Evolutionary conservation across 768 basidiomycete genomes (phyloP), one percentile per base, ranked within the genome.

Genomic region (Termitomyces sp.): DNA sequence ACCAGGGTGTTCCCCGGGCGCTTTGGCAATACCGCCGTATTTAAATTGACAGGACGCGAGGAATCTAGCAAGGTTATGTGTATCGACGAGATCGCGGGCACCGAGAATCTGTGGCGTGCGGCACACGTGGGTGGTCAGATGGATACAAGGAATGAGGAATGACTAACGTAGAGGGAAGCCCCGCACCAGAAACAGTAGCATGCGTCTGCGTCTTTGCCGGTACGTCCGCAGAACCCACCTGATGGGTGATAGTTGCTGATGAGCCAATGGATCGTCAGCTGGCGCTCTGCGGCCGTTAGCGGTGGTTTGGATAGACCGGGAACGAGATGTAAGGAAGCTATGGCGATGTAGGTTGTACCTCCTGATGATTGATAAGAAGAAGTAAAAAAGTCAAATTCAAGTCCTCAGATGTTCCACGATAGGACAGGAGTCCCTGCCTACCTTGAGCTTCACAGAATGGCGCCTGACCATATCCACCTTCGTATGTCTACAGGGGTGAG

Each of bases 151-250:
- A 30, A 51, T 12, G 43, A 30, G n/a, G 38, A 30, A 48, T 26
- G n/a, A 68, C 82, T 53, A 61, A 95, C 95, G 66, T 81, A 72
- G 10, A 98, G 71, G 0, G 91, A 79, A 9, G 86, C 94, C 3
- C 91, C 88, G 63, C 88, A 89, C 96, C 96, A 99, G 70, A 97
- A 98, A 62, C 90, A 92, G 71, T 99, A 99, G 69, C 96, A 99
- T 3, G 94, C 91, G 62, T 98, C 96, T 6, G 88, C 82, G 4
- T 80, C 76, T 73, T 99, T 99, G 58, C 85, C 87, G 1, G 93
- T 93, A 24, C 96, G 80, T 2, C 96, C 96, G 63, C 88, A 77
- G 67, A 94, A 97, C 0, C 96, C 96, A 0, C 93, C 93, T 0
- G 77, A 76, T 0, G 65, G 59, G 47, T 81, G 76, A 67, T 93